phyloP scores from a whole-genome alignment of 768 basidiomycete genomes.

The Boletus eberwhitei region DNA sequence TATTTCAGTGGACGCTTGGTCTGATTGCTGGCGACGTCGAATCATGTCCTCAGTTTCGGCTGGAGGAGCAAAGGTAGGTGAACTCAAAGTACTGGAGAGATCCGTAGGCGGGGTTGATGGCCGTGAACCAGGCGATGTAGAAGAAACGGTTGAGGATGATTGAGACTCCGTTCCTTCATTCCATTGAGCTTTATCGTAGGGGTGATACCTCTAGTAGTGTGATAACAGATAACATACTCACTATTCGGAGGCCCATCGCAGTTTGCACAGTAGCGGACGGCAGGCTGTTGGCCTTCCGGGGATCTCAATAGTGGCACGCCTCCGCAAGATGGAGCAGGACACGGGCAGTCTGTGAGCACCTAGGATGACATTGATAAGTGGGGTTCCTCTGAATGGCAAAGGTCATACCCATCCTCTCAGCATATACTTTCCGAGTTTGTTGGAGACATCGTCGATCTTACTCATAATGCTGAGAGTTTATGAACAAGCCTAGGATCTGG shows the following conservation, averaged over 20 bases:
- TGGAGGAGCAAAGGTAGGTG: constrained; percentile 62
- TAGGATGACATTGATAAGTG: constrained; percentile 25
- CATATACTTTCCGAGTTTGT: constrained; percentile 65
- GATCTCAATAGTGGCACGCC: constrained; percentile 72
- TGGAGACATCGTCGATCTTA: constrained; percentile 54
- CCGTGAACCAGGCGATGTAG: constrained; percentile 52
- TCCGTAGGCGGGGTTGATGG: constrained; percentile 80
- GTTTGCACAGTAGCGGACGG: constrained; percentile 56
- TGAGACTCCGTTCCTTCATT: constrained; percentile 26
- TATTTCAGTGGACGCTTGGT: constrained; percentile 74
- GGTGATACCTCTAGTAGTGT: constrained; percentile 1
- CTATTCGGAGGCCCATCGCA: constrained; percentile 47
- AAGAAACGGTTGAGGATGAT: constrained; percentile 42
- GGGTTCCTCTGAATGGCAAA: background rate
- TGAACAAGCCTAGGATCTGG: background rate
- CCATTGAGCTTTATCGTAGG: constrained; percentile 12
- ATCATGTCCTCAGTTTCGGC: constrained; percentile 62
- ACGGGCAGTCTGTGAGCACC: constrained; percentile 65
- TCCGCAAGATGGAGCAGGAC: constrained; percentile 51
- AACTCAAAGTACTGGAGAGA: constrained; percentile 56
- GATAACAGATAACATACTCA: constrained; percentile 20
- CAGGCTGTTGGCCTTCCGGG: constrained; percentile 46
- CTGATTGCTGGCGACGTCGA: constrained; percentile 75
- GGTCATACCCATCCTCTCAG: constrained; percentile 67
- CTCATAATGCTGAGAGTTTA: constrained; percentile 38